phyloP scores from a whole-genome alignment of 2,329 filamentous ascomycete species.

The Trichoderma endophyticum region DNA sequence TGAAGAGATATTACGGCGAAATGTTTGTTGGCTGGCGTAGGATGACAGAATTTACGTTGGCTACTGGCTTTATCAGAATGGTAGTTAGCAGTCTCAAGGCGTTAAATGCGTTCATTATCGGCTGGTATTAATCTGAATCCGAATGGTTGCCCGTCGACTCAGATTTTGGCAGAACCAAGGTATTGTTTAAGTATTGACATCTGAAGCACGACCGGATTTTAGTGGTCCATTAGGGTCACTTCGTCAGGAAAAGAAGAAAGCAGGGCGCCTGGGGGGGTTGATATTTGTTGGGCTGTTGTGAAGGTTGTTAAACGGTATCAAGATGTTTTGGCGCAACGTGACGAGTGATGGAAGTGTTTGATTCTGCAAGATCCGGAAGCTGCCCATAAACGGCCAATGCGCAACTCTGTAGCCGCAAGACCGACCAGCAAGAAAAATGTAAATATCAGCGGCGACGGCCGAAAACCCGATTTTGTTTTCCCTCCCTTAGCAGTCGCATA shows the following conservation, averaged over 20 bases:
- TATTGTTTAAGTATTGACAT: constrained; percentile 24
- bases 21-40: constrained; percentile 27
- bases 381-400: constrained; percentile 38
- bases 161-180: constrained; percentile 19
- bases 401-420: constrained; percentile 37
- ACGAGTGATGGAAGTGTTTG: constrained; percentile 40
- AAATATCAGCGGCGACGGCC: constrained; percentile 33
- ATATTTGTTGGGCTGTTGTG: constrained; percentile 33
- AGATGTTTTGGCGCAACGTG: constrained; percentile 37
- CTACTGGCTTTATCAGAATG: constrained; percentile 28
- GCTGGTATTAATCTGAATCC: constrained; percentile 23
- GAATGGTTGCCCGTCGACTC: constrained; percentile 28
- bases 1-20: constrained; percentile 32
- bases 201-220: constrained; percentile 30
- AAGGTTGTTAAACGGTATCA: constrained; percentile 36
- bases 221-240: constrained; percentile 34
- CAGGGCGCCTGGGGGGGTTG: constrained; percentile 30
- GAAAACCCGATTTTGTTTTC: constrained; percentile 34
- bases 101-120: constrained; percentile 19
- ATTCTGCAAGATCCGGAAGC: constrained; percentile 40
- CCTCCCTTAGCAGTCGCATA: constrained; percentile 37
- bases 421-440: constrained; percentile 35
- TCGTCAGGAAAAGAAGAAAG: constrained; percentile 25
- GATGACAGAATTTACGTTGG: constrained; percentile 33
- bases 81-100: constrained; percentile 29